Percentiles rank a stretch among this genome's conserved stretches.
phyloP scores from a whole-genome alignment of 1,139 yeast genomes.

The Blastobotrys petasosporus region DNA sequence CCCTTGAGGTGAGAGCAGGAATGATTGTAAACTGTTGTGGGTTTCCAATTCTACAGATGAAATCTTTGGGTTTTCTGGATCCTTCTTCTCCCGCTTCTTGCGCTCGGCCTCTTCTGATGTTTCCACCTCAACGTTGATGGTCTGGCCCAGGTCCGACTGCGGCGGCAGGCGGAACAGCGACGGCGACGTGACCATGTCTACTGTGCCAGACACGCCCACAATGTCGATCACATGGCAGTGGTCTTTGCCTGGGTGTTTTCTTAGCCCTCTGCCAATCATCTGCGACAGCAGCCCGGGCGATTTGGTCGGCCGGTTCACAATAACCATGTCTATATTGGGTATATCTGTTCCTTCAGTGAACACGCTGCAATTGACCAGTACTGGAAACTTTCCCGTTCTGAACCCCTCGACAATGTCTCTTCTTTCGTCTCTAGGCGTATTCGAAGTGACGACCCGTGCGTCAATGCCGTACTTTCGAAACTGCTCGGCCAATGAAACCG shows the following conservation, averaged over 20 bases:
- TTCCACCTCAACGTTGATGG: constrained; percentile 2
- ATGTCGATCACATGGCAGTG: constrained; percentile 75
- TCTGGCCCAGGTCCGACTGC: constrained; percentile 20
- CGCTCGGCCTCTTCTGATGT: constrained; percentile 3
- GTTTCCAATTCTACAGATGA: constrained; percentile 17
- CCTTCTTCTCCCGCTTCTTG: constrained; percentile 1
- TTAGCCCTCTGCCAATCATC: constrained; percentile 87
- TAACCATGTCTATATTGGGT: constrained; percentile 78
- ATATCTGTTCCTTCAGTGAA: constrained; percentile 96
- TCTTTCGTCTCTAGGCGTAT: constrained; percentile 52
- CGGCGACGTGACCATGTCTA: constrained; percentile 60
- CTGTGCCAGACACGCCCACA: constrained; percentile 49
- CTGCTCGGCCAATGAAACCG: constrained; percentile 47
- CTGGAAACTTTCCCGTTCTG: constrained; percentile 55
- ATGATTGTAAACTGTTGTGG: constrained; percentile 17
- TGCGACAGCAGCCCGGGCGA: constrained; percentile 70
- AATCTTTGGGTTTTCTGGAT: constrained; percentile 6
- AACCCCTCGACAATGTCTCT: constrained; percentile 52
- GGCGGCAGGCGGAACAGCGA: constrained; percentile 48
- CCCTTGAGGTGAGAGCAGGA: constrained; percentile 8
- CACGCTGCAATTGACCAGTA: constrained; percentile 80
- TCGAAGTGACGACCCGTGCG: constrained; percentile 71
- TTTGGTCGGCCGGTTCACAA: constrained; percentile 75
- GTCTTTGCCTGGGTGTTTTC: constrained; percentile 55
- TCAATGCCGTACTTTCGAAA: constrained; percentile 57